These are phyloP conservation scores for Monascus ruber DNA, from an alignment of 2,329 filamentous ascomycete genomes.

Conservation along the genomic window DNA sequence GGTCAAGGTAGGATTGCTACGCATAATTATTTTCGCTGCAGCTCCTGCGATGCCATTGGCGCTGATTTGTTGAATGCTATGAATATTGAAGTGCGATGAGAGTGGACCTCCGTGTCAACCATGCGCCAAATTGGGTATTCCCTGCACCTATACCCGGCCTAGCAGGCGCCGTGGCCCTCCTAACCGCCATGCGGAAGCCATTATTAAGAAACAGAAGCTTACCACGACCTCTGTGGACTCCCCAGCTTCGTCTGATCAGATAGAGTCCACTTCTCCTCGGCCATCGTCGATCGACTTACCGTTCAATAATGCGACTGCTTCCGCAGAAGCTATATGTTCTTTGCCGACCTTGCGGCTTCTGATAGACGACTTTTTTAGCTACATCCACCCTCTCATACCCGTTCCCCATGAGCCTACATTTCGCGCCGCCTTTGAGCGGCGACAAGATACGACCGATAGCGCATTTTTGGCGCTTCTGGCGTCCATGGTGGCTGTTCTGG, in stretches of 20 bases:
- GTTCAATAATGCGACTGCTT: constrained; percentile 28
- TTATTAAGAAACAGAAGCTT: constrained; percentile 49
- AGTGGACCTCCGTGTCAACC: constrained; percentile 55
- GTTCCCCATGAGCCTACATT: constrained; percentile 38
- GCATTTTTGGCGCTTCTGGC: constrained; percentile 35
- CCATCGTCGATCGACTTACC: constrained; percentile 4
- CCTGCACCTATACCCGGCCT: constrained; percentile 55
- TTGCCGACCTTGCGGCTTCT: constrained; percentile 28
- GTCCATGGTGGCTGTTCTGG: constrained; percentile 34
- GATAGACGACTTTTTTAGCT: constrained; percentile 37
- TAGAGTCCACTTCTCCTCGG: constrained; percentile 27
- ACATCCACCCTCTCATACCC: constrained; percentile 37
- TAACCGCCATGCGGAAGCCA: constrained; percentile 53
- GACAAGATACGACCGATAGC: constrained; percentile 30
- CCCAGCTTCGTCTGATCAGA: constrained; percentile 31
- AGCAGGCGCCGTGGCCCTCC: constrained; percentile 54
- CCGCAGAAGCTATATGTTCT: constrained; percentile 38
- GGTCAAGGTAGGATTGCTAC: constrained; percentile 33
- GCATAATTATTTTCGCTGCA: too few relatives aligned
- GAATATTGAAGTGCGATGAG: constrained; percentile 46
- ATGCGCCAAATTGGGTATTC: constrained; percentile 53
- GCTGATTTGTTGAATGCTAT: neutral
- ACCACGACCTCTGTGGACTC: constrained; percentile 25
- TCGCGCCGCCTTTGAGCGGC: constrained; percentile 29
- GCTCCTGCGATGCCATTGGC: too few relatives aligned